Evolutionary conservation across 2,329 filamentous ascomycete species (phyloP).

Genomic region (Apiospora kogelbergensis): DNA sequence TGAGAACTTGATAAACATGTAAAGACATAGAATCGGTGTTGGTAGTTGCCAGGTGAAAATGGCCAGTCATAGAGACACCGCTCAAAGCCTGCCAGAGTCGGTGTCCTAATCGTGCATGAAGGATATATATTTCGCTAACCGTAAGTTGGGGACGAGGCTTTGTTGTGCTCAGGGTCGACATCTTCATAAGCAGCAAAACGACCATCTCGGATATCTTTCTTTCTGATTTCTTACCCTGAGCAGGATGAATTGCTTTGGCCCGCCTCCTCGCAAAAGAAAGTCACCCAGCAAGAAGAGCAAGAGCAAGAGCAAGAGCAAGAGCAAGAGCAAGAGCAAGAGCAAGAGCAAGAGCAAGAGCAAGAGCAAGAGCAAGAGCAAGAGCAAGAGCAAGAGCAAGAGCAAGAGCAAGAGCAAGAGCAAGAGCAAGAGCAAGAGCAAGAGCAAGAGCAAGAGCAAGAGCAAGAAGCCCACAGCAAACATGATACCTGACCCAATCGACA

Average conservation of each 20-base stretch:
- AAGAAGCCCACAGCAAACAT: neutral
- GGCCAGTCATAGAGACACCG: neutral
- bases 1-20: neutral
- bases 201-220: neutral
- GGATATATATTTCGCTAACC: neutral
- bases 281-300: neutral
- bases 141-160: neutral
- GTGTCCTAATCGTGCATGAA: neutral
- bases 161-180: neutral
- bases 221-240: neutral
- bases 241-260: constrained; percentile 7
- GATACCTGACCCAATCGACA: constrained; percentile 3
- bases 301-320: too few species aligned
- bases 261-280: neutral
- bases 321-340: too few species aligned
- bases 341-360: too few species aligned
- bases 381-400: too few species aligned
- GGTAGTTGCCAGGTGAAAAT: neutral
- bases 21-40: neutral
- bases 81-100: neutral
- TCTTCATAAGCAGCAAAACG: neutral
- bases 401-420: too few species aligned
- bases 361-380: too few species aligned
- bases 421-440: too few species aligned
- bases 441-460: neutral